Evolutionary conservation across 352 stramenopile genomes (phyloP).

Genomic region (Ophiocytium majus): DNA sequence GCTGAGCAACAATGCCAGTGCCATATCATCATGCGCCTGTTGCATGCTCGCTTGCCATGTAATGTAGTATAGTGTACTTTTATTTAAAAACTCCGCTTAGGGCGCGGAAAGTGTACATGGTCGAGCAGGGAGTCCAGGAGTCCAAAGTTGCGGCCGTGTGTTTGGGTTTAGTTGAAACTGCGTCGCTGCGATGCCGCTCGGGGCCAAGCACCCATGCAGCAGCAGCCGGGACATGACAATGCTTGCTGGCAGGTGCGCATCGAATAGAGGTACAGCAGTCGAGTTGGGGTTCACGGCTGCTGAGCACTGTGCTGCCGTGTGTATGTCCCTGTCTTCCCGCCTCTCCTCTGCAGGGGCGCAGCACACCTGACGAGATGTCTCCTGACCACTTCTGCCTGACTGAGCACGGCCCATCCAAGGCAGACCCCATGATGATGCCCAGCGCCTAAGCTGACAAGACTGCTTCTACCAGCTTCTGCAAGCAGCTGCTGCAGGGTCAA

Average conservation of each 20-base stretch:
- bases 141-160: too few species aligned
- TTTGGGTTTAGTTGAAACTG: not conserved
- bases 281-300: not conserved
- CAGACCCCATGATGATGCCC: too few species aligned
- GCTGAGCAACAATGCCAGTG: not conserved
- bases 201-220: not conserved
- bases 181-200: not conserved
- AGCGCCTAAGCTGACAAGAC: too few species aligned
- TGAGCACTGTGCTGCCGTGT: not conserved
- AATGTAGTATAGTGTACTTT: not conserved
- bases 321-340: not conserved
- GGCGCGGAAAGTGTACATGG: too few species aligned
- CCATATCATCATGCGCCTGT: not conserved
- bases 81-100: not conserved
- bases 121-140: too few species aligned
- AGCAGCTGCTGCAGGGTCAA: too few species aligned
- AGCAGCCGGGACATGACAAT: not conserved
- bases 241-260: not conserved
- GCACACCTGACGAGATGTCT: not conserved
- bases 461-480: too few species aligned
- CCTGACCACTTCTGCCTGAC: not conserved
- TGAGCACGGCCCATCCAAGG: not conserved
- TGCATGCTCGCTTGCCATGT: not conserved
- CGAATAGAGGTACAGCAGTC: not conserved
- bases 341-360: not conserved